Percentiles rank a stretch among this genome's conserved stretches.
Evolutionary conservation across 2,329 filamentous ascomycete genomes (phyloP).

Genomic region (Cryphonectria radicalis): DNA sequence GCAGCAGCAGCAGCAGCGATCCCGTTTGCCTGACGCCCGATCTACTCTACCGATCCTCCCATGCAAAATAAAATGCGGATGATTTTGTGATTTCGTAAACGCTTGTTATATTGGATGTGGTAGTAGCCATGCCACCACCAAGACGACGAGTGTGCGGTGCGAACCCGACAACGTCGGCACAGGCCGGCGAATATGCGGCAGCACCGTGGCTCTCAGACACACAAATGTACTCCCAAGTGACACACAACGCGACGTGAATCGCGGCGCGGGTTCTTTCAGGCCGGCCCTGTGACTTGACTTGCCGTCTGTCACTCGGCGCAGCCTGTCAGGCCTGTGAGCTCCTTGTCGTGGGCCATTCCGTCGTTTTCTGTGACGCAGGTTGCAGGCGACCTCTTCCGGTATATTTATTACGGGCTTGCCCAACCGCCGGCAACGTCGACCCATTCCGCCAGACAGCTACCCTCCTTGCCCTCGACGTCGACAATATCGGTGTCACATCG

Average conservation of each 20-base stretch:
- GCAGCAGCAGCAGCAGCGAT: conserved; percentile 5
- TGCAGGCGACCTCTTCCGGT: neutral
- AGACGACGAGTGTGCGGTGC: neutral
- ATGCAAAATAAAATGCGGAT: conserved; percentile 27
- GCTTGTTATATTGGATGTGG: conserved; percentile 3
- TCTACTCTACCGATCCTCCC: conserved; percentile 5
- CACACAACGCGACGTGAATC: conserved; percentile 26
- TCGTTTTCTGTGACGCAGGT: conserved; percentile 15
- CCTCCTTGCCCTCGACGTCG: conserved; percentile 96
- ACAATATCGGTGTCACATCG: conserved; percentile 96
- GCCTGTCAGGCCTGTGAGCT: conserved; percentile 4
- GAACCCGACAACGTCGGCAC: neutral
- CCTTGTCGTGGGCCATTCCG: conserved; percentile 15
- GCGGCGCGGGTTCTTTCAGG: conserved; percentile 18
- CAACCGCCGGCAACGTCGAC: conserved; percentile 96
- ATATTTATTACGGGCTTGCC: conserved; percentile 55
- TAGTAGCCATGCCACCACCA: neutral
- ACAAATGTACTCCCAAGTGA: conserved; percentile 15
- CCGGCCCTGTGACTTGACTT: neutral
- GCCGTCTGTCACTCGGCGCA: conserved; percentile 12
- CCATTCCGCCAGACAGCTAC: conserved; percentile 94
- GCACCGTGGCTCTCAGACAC: conserved; percentile 20
- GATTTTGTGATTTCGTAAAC: conserved; percentile 23
- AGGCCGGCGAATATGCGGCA: conserved; percentile 9
- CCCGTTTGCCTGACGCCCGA: neutral